phyloP scores from a whole-genome alignment of 306 rosid genomes.

The Vicia faba region DNA sequence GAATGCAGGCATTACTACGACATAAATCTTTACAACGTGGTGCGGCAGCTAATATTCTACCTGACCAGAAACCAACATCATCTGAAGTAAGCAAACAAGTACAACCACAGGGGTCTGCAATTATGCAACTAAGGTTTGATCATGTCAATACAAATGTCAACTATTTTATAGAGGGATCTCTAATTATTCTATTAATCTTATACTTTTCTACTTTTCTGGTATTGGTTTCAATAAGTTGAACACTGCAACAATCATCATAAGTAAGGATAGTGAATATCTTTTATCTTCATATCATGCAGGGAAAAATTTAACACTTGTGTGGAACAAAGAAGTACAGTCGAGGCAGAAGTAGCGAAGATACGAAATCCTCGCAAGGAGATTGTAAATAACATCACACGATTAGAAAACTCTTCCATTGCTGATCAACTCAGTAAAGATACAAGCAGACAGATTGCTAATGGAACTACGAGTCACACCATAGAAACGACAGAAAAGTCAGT shows the following conservation, averaged over 20 bases:
- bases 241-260: background rate
- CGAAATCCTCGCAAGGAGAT: constrained; percentile 35
- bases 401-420: constrained; percentile 30
- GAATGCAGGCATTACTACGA: constrained; percentile 69
- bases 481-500: constrained; percentile 22
- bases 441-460: constrained; percentile 15
- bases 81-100: constrained; percentile 40
- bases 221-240: background rate
- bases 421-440: constrained; percentile 32
- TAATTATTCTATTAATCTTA: background rate
- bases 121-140: constrained; percentile 72
- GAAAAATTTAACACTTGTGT: constrained; percentile 50
- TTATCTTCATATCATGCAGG: constrained; percentile 49
- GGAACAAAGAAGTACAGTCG: constrained; percentile 34
- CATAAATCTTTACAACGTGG: constrained; percentile 60
- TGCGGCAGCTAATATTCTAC: constrained; percentile 40
- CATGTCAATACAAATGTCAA: background rate
- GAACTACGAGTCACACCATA: constrained; percentile 18
- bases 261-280: background rate
- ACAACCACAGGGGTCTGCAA: constrained; percentile 50
- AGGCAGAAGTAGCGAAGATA: constrained; percentile 34
- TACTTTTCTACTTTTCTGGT: background rate
- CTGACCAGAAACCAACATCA: constrained; percentile 26
- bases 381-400: constrained; percentile 2
- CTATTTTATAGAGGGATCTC: background rate